phyloP scores from a whole-genome alignment of 257 asterid genomes.

The Solanum peruvianum region DNA sequence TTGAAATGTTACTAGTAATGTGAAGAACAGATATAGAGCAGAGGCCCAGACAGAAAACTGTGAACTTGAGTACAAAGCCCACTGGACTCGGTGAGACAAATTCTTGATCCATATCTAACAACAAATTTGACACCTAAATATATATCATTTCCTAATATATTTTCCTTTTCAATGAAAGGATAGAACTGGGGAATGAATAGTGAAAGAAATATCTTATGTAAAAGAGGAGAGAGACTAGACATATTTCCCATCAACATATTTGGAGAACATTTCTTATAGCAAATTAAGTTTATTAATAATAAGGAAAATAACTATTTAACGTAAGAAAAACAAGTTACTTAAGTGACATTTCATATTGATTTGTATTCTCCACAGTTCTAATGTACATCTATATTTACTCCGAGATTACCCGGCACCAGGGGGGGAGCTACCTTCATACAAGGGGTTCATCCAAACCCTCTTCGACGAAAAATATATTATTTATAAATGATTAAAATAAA shows the following conservation, averaged over 20 bases:
- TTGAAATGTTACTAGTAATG: neutral
- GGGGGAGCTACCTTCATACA: too few species aligned
- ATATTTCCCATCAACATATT: neutral
- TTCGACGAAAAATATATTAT: too few species aligned
- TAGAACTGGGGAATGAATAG: neutral
- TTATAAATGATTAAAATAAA: too few species aligned
- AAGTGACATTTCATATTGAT: neutral
- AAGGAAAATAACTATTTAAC: neutral
- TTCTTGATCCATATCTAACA: neutral
- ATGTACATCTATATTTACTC: neutral
- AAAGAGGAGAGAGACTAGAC: neutral
- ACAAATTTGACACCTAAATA: neutral
- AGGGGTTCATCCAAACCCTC: too few species aligned
- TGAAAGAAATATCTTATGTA: neutral
- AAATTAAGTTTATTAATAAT: neutral
- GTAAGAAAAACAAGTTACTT: neutral
- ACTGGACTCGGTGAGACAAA: neutral
- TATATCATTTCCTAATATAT: neutral
- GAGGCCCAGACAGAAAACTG: neutral
- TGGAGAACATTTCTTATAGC: neutral
- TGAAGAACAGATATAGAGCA: neutral
- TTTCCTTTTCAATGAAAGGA: neutral
- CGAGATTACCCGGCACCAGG: too few species aligned
- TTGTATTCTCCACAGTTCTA: too few species aligned
- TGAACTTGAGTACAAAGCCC: neutral